phyloP scores from a whole-genome alignment of 257 asterid species.

The Solanum appendiculatum region DNA sequence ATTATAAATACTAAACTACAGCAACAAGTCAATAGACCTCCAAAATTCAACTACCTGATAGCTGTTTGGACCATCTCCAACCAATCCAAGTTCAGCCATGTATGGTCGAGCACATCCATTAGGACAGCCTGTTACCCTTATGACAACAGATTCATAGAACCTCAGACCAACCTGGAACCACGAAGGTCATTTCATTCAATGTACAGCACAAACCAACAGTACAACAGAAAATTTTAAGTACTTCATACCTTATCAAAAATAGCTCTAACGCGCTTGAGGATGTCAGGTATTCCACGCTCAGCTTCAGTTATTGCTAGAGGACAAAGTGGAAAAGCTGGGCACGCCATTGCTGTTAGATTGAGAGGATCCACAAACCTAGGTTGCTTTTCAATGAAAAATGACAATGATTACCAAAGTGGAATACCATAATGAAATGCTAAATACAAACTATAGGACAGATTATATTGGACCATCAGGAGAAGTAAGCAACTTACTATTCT shows the following conservation, averaged over 20 bases:
- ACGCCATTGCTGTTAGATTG: constrained; percentile 91
- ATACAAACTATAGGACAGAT: not conserved
- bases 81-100: constrained; percentile 99
- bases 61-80: constrained; percentile 95
- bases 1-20: not conserved
- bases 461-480: not conserved
- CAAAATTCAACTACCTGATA: constrained; percentile 52
- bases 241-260: constrained; percentile 65
- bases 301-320: constrained; percentile 96
- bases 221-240: not conserved
- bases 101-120: constrained; percentile 98
- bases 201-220: not conserved
- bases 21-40: not conserved
- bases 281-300: constrained; percentile 91
- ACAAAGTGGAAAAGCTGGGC: constrained; percentile 97
- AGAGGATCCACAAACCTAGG: constrained; percentile 93
- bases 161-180: constrained; percentile 81
- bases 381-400: constrained; percentile 37
- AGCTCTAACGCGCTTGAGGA: constrained; percentile 84
- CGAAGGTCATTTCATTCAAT: not conserved
- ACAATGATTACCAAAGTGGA: not conserved
- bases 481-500: not conserved
- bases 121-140: constrained; percentile 97
- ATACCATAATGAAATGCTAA: not conserved
- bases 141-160: constrained; percentile 69